Evolutionary conservation across 805 yeast genomes (phyloP).

Genomic region (Myxozyma monticola): DNA sequence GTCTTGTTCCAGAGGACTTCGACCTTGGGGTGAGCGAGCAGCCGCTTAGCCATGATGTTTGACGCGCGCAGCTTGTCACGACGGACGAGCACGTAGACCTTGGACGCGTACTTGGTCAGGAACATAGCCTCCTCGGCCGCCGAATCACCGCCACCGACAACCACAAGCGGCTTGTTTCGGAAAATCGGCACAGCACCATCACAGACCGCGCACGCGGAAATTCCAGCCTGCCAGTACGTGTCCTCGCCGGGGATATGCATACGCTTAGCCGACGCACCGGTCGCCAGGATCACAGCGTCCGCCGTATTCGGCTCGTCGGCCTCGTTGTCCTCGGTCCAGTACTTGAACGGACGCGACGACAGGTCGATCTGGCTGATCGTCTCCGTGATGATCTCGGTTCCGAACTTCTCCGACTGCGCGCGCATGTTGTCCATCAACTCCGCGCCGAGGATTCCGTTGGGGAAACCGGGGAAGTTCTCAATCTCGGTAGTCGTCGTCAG

Average conservation of each 20-base stretch:
- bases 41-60: slow-evolving; percentile 95
- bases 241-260: slow-evolving; percentile 95
- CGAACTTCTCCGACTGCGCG: slow-evolving; percentile 80
- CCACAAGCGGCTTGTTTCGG: slow-evolving; percentile 97
- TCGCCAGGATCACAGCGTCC: slow-evolving; percentile 89
- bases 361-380: slow-evolving; percentile 92
- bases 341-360: slow-evolving; percentile 84
- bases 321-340: slow-evolving; percentile 95
- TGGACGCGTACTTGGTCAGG: slow-evolving; percentile 95
- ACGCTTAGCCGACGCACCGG: slow-evolving; percentile 98
- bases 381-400: slow-evolving; percentile 92
- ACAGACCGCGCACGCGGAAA: slow-evolving; percentile 99
- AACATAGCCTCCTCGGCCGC: slow-evolving; percentile 99
- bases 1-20: slow-evolving; percentile 88
- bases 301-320: slow-evolving; percentile 88
- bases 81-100: slow-evolving; percentile 90
- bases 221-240: slow-evolving; percentile 98
- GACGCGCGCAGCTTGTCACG: slow-evolving; percentile 95
- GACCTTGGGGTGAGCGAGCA: slow-evolving; percentile 75
- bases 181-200: slow-evolving; percentile 99
- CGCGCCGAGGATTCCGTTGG: slow-evolving; percentile 84
- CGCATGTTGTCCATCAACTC: slow-evolving; percentile 93
- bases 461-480: slow-evolving; percentile 99
- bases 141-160: slow-evolving; percentile 98
- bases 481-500: slow-evolving; percentile 97